phyloP scores from a whole-genome alignment of 2,329 filamentous ascomycete species.

The Epichloe coenophiala region DNA sequence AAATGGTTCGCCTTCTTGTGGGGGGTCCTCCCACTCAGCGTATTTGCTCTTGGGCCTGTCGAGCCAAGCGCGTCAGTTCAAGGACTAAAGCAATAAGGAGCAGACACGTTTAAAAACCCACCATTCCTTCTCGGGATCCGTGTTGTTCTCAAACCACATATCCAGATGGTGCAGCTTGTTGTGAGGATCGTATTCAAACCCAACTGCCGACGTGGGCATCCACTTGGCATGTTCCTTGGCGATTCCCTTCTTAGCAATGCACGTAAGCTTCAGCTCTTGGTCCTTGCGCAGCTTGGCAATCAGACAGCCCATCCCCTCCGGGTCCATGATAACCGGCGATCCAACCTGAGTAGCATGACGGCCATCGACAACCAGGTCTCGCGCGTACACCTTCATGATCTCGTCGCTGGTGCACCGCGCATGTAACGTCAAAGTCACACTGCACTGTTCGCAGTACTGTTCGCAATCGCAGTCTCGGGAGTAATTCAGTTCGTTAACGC shows the following conservation, averaged over 20 bases:
- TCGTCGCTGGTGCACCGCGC: constrained; percentile 76
- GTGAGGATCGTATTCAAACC: constrained; percentile 95
- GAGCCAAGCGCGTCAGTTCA: neutral
- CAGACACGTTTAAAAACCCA: constrained; percentile 27
- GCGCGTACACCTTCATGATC: constrained; percentile 87
- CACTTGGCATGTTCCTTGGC: constrained; percentile 98
- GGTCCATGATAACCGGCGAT: constrained; percentile 70
- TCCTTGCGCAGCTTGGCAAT: constrained; percentile 83
- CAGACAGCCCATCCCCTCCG: constrained; percentile 66
- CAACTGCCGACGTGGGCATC: constrained; percentile 82
- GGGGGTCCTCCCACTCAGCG: constrained; percentile 67
- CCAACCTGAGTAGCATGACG: constrained; percentile 65
- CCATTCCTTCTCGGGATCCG: constrained; percentile 73
- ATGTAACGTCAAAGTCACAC: constrained; percentile 70
- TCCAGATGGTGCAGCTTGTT: constrained; percentile 90
- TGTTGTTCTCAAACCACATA: constrained; percentile 74
- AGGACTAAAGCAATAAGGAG: neutral
- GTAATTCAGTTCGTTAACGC: constrained; percentile 72
- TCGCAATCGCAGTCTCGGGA: constrained; percentile 95
- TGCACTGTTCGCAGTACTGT: constrained; percentile 84
- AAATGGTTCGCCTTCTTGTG: constrained; percentile 73
- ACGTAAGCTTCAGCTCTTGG: constrained; percentile 81
- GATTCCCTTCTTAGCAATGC: constrained; percentile 95
- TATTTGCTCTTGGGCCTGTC: constrained; percentile 69
- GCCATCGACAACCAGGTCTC: constrained; percentile 65